Base-by-base conservation (phyloP, 1,284 basidiomycete genomes). In the Takashimella koratensis region DNA sequence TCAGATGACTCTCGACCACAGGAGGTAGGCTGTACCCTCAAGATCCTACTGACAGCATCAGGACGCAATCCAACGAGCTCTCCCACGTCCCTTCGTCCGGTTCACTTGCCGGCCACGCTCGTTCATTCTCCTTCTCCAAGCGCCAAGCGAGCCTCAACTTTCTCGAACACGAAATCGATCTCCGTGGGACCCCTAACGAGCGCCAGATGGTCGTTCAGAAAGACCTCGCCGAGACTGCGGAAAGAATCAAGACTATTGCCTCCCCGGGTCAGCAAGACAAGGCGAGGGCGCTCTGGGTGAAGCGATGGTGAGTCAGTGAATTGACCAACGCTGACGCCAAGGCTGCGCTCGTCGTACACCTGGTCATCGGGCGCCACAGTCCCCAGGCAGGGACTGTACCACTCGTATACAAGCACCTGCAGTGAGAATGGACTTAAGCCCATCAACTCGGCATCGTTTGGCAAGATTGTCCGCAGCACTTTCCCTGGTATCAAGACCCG, bases 401-500 rank as follows among this genome's bases (percentile, higher is more conserved):
- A 90, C 70, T 92, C 90, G 41, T 95, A 94, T 78, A 84, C 87
- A 57, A 81, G 88, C 57, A 85, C 91, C 52, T 94, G 90, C 76
- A 58, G 65, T n/a, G 68, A 71, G 30, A 69, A 68, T 55, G 69
- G 67, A 11, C 44, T 71, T 24, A 58, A 64, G 56, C 88, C 92
- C 68, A 90, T 94, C 79, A 95, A 93, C 79, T 90, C 91, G 42
- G 91, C 92, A 57, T 92, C 90, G 4, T 82, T 95, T 65, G 91
- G 91, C 59, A 95, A 96, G 77, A 90, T 90, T 47, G 92, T 96
- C 66, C 82, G 90, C 58, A 83, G 88, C 53, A 91, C 89, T 74
- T 96, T 91, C 78, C 89, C 90, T 44, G 88, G 87, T 62, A 92
- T 96, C 82, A 92, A 91, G 81, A 95, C 91, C 44, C 82, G 92